Conservation (phyloP, 2,329 filamentous ascomycete species). For the Cyphellophora europaea region DNA sequence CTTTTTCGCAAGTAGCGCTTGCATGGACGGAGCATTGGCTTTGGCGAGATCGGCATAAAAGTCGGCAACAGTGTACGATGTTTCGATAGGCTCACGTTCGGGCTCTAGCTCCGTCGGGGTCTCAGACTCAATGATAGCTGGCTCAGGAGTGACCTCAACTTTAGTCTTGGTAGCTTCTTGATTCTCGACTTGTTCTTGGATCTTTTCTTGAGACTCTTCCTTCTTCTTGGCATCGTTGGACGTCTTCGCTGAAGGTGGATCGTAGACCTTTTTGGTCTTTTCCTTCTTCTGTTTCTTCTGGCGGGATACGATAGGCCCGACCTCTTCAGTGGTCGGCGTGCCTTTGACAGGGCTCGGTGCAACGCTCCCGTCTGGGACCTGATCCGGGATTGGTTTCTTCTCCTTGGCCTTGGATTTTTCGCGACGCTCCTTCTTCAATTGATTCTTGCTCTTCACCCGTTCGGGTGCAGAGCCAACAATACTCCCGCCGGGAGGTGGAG, state of each 20-base stretch:
- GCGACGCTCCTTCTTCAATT: conserved; percentile 49
- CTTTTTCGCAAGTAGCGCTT: conserved; percentile 14
- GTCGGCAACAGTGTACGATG: conserved; percentile 15
- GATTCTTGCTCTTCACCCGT: conserved; percentile 51
- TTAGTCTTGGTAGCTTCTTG: not conserved
- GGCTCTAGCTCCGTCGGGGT: not conserved
- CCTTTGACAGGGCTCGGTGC: too few species aligned
- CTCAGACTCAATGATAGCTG: too few species aligned
- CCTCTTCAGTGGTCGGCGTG: conserved; percentile 38
- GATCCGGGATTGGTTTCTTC: too few species aligned
- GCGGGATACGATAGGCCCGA: conserved; percentile 52
- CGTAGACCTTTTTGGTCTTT: not conserved
- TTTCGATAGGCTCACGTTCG: not conserved
- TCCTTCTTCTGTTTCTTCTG: conserved; percentile 48
- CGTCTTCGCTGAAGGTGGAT: conserved; percentile 1
- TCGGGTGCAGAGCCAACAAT: conserved; percentile 52
- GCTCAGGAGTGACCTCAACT: too few species aligned
- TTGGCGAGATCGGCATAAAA: conserved; percentile 7
- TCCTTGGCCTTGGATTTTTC: conserved; percentile 41
- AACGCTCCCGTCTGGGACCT: too few species aligned
- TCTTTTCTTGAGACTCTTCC: conserved; percentile 1
- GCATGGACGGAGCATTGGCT: conserved; percentile 5
- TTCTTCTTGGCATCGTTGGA: not conserved
- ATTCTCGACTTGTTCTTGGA: conserved; percentile 1
- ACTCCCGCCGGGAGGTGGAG: conserved; percentile 46